phyloP scores from a whole-genome alignment of 352 stramenopile genomes.

The Phytopythium delawarense region DNA sequence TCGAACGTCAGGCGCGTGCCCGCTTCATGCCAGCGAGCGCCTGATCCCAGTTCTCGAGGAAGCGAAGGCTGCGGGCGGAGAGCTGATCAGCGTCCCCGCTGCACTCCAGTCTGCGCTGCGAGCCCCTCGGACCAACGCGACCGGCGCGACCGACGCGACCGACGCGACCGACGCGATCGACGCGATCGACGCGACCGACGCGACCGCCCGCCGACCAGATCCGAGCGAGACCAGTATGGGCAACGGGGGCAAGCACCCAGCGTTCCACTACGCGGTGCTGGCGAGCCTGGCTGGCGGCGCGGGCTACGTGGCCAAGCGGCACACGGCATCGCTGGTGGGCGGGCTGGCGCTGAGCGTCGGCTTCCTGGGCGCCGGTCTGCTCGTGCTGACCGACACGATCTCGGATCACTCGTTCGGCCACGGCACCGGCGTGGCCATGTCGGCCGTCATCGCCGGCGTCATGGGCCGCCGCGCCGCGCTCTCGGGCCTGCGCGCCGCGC shows the following conservation, averaged over 20 bases:
- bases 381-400: slow-evolving; percentile 70
- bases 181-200: no score
- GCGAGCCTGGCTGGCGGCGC: slow-evolving; percentile 55
- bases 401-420: slow-evolving; percentile 69
- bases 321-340: slow-evolving; percentile 62
- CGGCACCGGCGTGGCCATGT: slow-evolving; percentile 66
- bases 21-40: no score
- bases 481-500: slow-evolving; percentile 27
- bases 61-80: no score
- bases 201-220: no score
- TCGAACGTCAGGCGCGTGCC: no score
- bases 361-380: slow-evolving; percentile 60
- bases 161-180: no score
- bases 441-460: slow-evolving; percentile 54
- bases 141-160: no score
- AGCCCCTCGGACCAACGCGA: no score
- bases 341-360: slow-evolving; percentile 53
- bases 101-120: no score
- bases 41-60: no score
- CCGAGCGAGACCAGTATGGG: slow-evolving; percentile 13
- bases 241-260: slow-evolving; percentile 49
- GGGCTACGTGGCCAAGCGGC: slow-evolving; percentile 56
- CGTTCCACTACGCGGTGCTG: slow-evolving; percentile 70
- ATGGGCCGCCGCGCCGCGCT: slow-evolving; percentile 47
- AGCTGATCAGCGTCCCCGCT: no score